A percentile compares a stretch with the other conserved stretches of the same genome.
These are phyloP conservation scores for Pisolithus marmoratus DNA, from an alignment of 768 basidiomycete genomes.

Conservation along the genomic window DNA sequence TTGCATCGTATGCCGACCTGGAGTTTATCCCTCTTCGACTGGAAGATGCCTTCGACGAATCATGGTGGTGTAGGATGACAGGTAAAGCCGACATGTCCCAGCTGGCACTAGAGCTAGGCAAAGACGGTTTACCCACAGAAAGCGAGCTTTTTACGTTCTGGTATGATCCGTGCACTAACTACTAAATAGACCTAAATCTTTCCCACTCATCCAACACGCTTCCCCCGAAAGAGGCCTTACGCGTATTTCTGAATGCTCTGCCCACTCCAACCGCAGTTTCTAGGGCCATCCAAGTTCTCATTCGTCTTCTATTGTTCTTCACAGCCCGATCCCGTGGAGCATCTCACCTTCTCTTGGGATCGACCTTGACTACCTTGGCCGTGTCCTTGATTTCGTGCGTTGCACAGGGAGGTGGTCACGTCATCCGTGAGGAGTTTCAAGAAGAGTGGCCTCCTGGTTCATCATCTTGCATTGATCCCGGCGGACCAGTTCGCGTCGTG, in stretches of 20 bases:
- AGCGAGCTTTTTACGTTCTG: slow-evolving; percentile 9
- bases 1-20: slow-evolving; percentile 44
- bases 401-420: slow-evolving; percentile 71
- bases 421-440: slow-evolving; percentile 59
- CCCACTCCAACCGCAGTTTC: slow-evolving; percentile 71
- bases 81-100: slow-evolving; percentile 20
- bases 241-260: slow-evolving; percentile 53
- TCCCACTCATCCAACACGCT: slow-evolving; percentile 4
- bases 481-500: slow-evolving; percentile 35
- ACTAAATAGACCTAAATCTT: slow-evolving; percentile 17
- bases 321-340: slow-evolving; percentile 51
- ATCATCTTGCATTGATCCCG: slow-evolving; percentile 1
- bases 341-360: slow-evolving; percentile 78
- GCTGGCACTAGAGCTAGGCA: slow-evolving; percentile 42
- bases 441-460: slow-evolving; percentile 57
- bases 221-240: slow-evolving; percentile 31
- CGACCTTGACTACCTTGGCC: slow-evolving; percentile 73
- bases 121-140: slow-evolving; percentile 43
- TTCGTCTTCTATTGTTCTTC: slow-evolving; percentile 64
- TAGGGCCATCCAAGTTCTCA: slow-evolving; percentile 51
- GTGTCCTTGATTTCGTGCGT: slow-evolving; percentile 69
- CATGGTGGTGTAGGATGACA: slow-evolving; percentile 58
- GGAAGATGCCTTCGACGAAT: slow-evolving; percentile 67
- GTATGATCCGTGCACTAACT: slow-evolving; percentile 2
- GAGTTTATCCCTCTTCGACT: slow-evolving; percentile 60